A percentile compares a stretch with the other conserved stretches of the same genome.
Conservation (phyloP, 2,329 filamentous ascomycete genomes). For the Elsinoe necatrix region DNA sequence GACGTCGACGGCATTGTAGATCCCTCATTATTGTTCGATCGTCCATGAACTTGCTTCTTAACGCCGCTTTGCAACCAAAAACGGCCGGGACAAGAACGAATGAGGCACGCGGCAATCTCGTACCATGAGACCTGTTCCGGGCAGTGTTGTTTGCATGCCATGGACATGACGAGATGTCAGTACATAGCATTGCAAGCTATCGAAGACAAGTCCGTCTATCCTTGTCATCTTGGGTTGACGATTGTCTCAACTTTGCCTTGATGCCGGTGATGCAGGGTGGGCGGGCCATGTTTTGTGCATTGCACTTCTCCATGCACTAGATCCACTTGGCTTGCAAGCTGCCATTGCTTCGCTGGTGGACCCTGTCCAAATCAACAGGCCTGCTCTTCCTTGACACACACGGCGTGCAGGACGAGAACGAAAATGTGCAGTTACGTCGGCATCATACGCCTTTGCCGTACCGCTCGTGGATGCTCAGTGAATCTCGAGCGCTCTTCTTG, state of each 20-base stretch:
- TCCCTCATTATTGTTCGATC: not conserved
- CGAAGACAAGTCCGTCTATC: constrained; percentile 2
- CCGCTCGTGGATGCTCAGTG: not conserved
- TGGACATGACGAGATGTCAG: not conserved
- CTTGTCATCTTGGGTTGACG: not conserved
- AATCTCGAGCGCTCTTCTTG: not conserved
- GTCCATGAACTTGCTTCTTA: not conserved
- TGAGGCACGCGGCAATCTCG: not conserved
- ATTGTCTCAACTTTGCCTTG: not conserved
- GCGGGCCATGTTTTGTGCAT: not conserved
- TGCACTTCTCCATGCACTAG: not conserved
- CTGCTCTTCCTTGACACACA: too few relatives aligned
- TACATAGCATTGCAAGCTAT: not conserved
- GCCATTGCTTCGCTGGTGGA: not conserved
- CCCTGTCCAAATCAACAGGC: too few relatives aligned
- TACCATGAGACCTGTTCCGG: constrained; percentile 3
- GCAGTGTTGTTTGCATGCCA: not conserved
- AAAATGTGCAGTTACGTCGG: not conserved
- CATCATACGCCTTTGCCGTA: not conserved
- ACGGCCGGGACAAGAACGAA: not conserved
- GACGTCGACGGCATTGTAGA: constrained; percentile 12
- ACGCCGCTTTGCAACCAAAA: not conserved
- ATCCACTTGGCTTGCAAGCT: not conserved
- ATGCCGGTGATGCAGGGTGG: not conserved
- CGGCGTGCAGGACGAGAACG: not conserved